phyloP scores from a whole-genome alignment of 2,329 filamentous ascomycete genomes.

The Leptographium wingfieldii region DNA sequence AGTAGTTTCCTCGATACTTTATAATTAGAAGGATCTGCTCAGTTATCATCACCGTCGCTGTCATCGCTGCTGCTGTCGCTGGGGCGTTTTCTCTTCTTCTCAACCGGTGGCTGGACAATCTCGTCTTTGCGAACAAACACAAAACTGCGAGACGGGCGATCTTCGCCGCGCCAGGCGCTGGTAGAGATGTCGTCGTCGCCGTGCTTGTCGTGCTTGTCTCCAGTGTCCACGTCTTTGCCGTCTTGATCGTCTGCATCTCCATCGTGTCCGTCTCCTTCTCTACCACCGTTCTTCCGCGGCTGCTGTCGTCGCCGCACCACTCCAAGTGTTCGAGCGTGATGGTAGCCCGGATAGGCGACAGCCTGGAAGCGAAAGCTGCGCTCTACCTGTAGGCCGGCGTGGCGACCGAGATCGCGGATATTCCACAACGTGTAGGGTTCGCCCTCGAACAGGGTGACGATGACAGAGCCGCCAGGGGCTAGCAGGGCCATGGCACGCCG shows the following conservation, averaged over 20 bases:
- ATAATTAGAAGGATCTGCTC: not conserved
- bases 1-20: not conserved
- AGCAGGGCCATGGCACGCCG: constrained; percentile 37
- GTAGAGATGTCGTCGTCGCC: not conserved
- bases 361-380: constrained; percentile 59
- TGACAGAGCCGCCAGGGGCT: constrained; percentile 45
- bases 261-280: constrained; percentile 12
- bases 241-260: not conserved
- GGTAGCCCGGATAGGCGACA: constrained; percentile 58
- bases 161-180: constrained; percentile 38
- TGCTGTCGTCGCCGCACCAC: constrained; percentile 27
- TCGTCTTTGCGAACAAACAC: constrained; percentile 50
- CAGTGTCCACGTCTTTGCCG: not conserved
- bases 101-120: constrained; percentile 14
- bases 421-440: constrained; percentile 97
- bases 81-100: constrained; percentile 16
- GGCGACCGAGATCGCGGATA: constrained; percentile 71
- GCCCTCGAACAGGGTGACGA: constrained; percentile 84
- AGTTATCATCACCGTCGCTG: constrained; percentile 4
- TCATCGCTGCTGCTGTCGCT: constrained; percentile 4
- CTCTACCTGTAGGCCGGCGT: constrained; percentile 57
- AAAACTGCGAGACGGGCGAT: constrained; percentile 43
- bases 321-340: constrained; percentile 60
- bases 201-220: not conserved
- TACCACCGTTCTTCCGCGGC: not conserved